Base-by-base conservation (phyloP, 1,139 yeast species). In the Pichia sp. region DNA sequence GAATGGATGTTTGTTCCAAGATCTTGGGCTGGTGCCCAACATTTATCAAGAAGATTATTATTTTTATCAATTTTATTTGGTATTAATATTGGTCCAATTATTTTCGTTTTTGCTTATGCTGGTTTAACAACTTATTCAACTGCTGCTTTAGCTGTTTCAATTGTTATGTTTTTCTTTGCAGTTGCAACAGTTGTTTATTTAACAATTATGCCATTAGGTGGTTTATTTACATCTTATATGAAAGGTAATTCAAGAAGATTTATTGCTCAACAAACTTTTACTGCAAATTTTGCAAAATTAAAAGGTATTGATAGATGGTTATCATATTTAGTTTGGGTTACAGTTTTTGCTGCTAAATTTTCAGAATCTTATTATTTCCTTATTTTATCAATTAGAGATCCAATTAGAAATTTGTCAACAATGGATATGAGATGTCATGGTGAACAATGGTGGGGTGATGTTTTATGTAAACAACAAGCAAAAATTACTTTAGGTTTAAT, bases 21-120 rank as follows among this genome's bases (percentile, higher is more conserved):
- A 72, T 82, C 85, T 63, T 92, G 98, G 98, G 95, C 97, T 34
- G 98, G 98, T 70, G 97, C 97, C 68, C 97, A 92, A 72, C 97
- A 88, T 67, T 79, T 92, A 66, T 73, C 89, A 44, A 86, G 96
- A 70, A 86, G 98, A 67, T 74, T 92, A 62, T 63, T 83, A 73
- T 86, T 90, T 66, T 70, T 92, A 66, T 60, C 83, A 50, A 58
- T 81, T 47, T 78, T 90, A 56, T 74, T 90, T 54, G 71, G 76
- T 46, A 64, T 83, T 57, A 92, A 92, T 69, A 73, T 92, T 67
- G 92, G 83, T 59, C 95, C 97, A 40, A 82, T 89, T 40, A 82
- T 88, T 47, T 94, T 87, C 67, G 83, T 89, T 38, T 88, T 88
- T 69, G 84, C 83, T 58, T 86, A 83, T 75, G 86, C 89, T 55